A percentile compares a stretch with the other conserved stretches of the same genome.
Conservation (phyloP, 2,329 filamentous ascomycete genomes). For the Xylariomycetidae sp. region DNA sequence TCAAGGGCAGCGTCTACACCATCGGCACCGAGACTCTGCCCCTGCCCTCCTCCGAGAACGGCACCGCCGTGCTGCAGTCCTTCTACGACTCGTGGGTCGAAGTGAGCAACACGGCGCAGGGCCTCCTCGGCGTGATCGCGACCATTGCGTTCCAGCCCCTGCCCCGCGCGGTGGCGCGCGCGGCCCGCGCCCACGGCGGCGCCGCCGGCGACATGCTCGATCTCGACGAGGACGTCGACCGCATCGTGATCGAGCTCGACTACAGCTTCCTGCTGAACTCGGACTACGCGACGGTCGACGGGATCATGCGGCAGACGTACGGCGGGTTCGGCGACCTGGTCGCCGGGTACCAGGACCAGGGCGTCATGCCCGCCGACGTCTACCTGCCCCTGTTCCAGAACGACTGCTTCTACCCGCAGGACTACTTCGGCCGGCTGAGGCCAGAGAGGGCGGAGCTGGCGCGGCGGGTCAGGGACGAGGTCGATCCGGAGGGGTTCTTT, state of each 20-base stretch:
- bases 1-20: conserved; percentile 31
- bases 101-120: conserved; percentile 18
- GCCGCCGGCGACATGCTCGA: conserved; percentile 37
- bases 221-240: conserved; percentile 32
- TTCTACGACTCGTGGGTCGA: conserved; percentile 30
- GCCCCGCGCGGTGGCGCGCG: conserved; percentile 29
- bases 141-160: conserved; percentile 35
- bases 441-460: conserved; percentile 31
- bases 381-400: conserved; percentile 41
- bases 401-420: conserved; percentile 36
- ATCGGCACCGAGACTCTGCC: conserved; percentile 35
- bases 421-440: conserved; percentile 36
- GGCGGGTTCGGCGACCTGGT: conserved; percentile 27
- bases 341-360: conserved; percentile 26
- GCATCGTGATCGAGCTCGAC: conserved; percentile 39
- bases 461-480: conserved; percentile 25
- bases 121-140: conserved; percentile 23
- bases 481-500: conserved; percentile 36
- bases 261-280: conserved; percentile 31
- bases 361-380: conserved; percentile 26
- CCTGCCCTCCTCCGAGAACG: conserved; percentile 22
- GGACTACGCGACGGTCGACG: conserved; percentile 28
- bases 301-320: conserved; percentile 32
- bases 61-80: conserved; percentile 24
- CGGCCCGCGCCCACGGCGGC: conserved; percentile 27